Evolutionary conservation across 352 stramenopile species (phyloP).

Genomic region (Globisporangium viniferum): DNA sequence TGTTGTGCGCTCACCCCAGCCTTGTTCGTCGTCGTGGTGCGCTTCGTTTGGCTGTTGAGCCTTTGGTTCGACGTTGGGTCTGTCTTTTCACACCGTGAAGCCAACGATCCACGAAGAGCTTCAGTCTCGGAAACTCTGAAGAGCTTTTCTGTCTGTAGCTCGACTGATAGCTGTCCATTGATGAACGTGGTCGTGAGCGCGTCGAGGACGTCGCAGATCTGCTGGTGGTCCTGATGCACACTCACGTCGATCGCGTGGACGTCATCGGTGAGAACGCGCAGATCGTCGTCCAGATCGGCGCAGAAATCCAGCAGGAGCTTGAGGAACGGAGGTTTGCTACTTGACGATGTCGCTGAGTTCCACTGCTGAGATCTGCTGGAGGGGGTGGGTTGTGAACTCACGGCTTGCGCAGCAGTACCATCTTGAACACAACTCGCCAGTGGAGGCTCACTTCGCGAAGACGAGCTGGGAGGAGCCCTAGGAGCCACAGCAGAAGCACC

Average conservation of each 20-base stretch:
- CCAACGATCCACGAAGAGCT: not conserved
- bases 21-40: too few species aligned
- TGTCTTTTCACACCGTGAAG: not conserved
- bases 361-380: not conserved
- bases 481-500: not conserved
- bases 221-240: not conserved
- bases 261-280: not conserved
- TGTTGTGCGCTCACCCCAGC: too few species aligned
- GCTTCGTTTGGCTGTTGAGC: not conserved
- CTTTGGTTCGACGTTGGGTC: not conserved
- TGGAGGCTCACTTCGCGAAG: not conserved
- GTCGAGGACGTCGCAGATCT: not conserved
- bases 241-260: not conserved
- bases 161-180: not conserved
- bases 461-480: not conserved
- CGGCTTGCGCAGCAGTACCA: not conserved
- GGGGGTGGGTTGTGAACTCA: not conserved
- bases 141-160: not conserved
- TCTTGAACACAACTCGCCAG: not conserved
- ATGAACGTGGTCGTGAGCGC: conserved; percentile 5
- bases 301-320: not conserved
- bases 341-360: not conserved
- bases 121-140: not conserved
- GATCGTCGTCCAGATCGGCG: conserved; percentile 5
- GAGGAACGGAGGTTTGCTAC: not conserved